Evolutionary conservation across 2,329 filamentous ascomycete genomes (phyloP), one percentile per base, ranked within the genome.

Genomic region (Ascochyta lentis): DNA sequence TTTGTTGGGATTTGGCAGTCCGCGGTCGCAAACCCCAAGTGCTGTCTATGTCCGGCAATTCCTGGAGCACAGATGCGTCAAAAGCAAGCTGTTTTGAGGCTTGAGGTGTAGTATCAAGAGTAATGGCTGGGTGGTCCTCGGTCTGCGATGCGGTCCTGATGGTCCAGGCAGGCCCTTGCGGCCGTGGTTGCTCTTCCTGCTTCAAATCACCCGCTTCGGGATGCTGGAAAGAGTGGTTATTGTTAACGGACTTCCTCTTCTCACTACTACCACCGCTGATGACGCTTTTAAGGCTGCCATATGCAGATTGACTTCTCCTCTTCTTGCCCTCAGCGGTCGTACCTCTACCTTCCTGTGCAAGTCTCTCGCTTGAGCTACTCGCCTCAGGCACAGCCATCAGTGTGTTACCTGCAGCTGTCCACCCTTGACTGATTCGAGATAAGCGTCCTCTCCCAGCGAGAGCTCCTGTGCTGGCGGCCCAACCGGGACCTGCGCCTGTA

Each of bases 341-440:
- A 6, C 50, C 59, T 46, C 49, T 66, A 23, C 59, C 63, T 39
- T 73, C 73, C 39, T 72, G 69, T 13, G 73, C 72, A 16, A 77
- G 49, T 38, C 71, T 64, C 61, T 78, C 76, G 56, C 78, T 80
- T n/a, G 77, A 78, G 43, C 77, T 79, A 62, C 77, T 80, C 6
- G 73, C 78, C 67, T 81, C 79, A 8, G 79, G 78, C 41, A 81
- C 79, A 31, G 76, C 77, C 49, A 78, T 79, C 49, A 81, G 65
- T 7, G 77, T 77, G 41, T 76, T 75, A 44, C 76, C 74, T 39
- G 66, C 65, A 7, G 70, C 66, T 40, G 68, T 59, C 73, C 73
- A 74, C 7, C 69, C 72, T 44, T 71, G 72, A 34, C 66, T 67
- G 24, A 70, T 59, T 31, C 70, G 65, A 24, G 70, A 64, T 48